Conservation (phyloP, 345 rosid species). For the Geranium brycei region DNA sequence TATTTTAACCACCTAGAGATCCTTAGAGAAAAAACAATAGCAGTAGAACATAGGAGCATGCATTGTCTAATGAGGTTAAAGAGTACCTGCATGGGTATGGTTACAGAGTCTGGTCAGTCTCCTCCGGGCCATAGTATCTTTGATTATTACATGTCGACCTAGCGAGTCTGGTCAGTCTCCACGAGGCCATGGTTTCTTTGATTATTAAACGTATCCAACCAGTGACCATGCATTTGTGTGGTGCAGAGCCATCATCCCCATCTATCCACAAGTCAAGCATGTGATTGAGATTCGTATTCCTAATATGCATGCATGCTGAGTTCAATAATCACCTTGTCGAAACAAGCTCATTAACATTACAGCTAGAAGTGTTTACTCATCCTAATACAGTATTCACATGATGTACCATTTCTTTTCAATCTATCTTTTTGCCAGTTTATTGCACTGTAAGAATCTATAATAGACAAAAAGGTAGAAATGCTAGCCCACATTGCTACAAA, state of each 20-base stretch:
- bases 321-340: neutral
- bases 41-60: neutral
- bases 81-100: neutral
- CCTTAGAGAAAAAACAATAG: neutral
- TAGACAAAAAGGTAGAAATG: neutral
- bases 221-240: neutral
- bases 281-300: neutral
- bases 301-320: neutral
- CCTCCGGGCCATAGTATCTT: too few species aligned
- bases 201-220: neutral
- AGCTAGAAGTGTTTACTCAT: neutral
- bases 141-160: too few species aligned
- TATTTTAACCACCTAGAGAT: neutral
- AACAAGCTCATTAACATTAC: too few species aligned
- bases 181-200: too few species aligned
- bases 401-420: neutral
- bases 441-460: neutral
- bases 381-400: neutral
- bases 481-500: neutral
- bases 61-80: too few species aligned
- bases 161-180: too few species aligned
- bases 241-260: neutral
- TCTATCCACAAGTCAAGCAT: neutral
- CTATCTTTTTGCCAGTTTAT: neutral
- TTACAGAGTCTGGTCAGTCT: too few species aligned